phyloP scores from a whole-genome alignment of 495 filamentous ascomycete species.

The Chlorociboria aeruginascens region DNA sequence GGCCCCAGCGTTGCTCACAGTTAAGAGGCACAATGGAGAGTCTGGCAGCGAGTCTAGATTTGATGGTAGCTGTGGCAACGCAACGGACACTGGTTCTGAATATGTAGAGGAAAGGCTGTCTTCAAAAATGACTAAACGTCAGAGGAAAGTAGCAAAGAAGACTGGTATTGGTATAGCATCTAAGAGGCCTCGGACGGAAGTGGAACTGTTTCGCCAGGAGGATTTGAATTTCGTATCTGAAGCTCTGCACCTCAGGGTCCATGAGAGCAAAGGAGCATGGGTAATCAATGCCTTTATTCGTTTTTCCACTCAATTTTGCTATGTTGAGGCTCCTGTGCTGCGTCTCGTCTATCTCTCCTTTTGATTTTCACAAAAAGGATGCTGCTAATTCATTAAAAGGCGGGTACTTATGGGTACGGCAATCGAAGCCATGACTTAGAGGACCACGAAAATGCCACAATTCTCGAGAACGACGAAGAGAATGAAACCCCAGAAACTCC shows the following conservation, averaged over 20 bases:
- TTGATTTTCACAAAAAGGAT: no score
- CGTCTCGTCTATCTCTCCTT: no score
- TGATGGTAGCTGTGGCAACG: not conserved
- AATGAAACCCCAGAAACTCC: not conserved
- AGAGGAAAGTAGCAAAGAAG: constrained; percentile 13
- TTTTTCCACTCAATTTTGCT: no score
- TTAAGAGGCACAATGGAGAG: no score
- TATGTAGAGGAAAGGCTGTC: not conserved
- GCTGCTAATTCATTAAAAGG: no score
- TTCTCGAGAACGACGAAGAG: not conserved
- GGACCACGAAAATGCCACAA: not conserved
- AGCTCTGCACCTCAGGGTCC: constrained; percentile 12
- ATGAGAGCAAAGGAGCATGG: constrained; percentile 18
- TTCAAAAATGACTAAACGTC: constrained; percentile 1
- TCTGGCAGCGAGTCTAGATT: no score
- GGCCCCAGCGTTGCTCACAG: no score
- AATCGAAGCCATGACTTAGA: not conserved
- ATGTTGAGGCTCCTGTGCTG: no score
- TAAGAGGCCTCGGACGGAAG: not conserved
- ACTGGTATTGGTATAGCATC: not conserved
- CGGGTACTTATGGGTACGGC: constrained; percentile 10
- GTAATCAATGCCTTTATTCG: no score
- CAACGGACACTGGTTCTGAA: constrained; percentile 6
- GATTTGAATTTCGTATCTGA: constrained; percentile 16
- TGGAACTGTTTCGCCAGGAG: constrained; percentile 9